These are phyloP conservation scores for Xanthoparmelia taractica DNA, from an alignment of 495 filamentous ascomycete species.

Conservation along the genomic window DNA sequence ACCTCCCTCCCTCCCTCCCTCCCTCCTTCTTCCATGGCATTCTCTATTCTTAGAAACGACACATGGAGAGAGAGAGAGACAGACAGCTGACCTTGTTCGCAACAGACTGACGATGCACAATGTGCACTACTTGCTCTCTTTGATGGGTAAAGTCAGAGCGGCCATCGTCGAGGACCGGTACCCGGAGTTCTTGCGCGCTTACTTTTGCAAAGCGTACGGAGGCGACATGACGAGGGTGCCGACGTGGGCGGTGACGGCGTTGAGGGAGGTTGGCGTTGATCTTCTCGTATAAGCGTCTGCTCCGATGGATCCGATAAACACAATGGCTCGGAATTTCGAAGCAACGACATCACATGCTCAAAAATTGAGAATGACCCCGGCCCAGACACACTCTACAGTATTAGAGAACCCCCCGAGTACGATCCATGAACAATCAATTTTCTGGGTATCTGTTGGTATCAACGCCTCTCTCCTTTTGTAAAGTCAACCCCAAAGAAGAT, in stretches of 20 bases:
- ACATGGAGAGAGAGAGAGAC: too few species aligned
- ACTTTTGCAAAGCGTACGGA: constrained; percentile 64
- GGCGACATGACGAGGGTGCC: constrained; percentile 64
- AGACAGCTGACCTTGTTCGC: not conserved
- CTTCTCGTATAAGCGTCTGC: constrained; percentile 38
- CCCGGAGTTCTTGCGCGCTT: constrained; percentile 67
- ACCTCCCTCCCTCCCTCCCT: too few species aligned
- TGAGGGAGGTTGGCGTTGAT: constrained; percentile 79
- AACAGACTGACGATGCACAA: constrained; percentile 86
- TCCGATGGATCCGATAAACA: not conserved
- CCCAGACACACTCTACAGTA: not conserved
- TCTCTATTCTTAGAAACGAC: not conserved
- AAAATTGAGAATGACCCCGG: not conserved
- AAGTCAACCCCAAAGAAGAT: not conserved
- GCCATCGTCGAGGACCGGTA: constrained; percentile 79
- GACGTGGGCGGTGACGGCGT: constrained; percentile 75
- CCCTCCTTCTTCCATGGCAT: not conserved
- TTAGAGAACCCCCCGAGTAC: not conserved
- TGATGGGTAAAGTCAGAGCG: constrained; percentile 68
- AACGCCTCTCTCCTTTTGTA: too few species aligned
- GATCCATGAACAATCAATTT: not conserved
- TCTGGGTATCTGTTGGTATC: not conserved
- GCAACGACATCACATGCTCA: not conserved
- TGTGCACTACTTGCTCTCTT: constrained; percentile 74
- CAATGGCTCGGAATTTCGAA: not conserved